These are phyloP conservation scores for Arabis alpina DNA, from an alignment of 345 rosid species.

Conservation along the genomic window DNA sequence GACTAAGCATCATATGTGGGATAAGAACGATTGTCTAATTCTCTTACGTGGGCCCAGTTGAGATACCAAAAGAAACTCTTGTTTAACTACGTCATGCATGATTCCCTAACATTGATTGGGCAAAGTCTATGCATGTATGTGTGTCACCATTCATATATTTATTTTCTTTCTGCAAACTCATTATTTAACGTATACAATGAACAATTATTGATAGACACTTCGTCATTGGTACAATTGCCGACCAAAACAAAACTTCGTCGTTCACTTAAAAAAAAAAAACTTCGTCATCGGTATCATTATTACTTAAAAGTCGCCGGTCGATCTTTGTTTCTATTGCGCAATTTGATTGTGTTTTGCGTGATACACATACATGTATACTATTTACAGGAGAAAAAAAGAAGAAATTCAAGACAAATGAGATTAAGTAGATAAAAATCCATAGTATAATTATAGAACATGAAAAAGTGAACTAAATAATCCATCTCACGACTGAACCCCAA, in stretches of 20 bases:
- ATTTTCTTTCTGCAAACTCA: background rate
- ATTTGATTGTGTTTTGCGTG: no score
- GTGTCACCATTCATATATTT: background rate
- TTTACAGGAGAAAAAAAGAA: no score
- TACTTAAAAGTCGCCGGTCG: background rate
- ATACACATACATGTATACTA: no score
- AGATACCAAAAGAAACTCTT: background rate
- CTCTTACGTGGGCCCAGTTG: background rate
- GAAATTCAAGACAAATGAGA: no score
- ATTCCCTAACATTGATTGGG: background rate
- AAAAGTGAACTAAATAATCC: no score
- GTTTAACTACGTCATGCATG: slow-evolving; percentile 19
- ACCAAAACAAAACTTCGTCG: no score
- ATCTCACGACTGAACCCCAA: no score
- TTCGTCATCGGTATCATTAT: background rate
- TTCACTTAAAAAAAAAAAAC: no score
- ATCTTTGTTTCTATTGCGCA: no score
- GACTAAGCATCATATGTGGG: background rate
- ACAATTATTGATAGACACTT: background rate
- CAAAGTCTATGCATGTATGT: slow-evolving; percentile 10
- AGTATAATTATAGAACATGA: no score
- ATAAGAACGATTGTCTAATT: background rate
- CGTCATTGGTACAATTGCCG: background rate
- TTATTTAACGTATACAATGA: slow-evolving; percentile 1
- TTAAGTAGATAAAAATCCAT: no score